Evolutionary conservation across 208 protist genomes (phyloP), one percentile per base, ranked within the genome.

Genomic region (Balamuthia mandrillaris): DNA sequence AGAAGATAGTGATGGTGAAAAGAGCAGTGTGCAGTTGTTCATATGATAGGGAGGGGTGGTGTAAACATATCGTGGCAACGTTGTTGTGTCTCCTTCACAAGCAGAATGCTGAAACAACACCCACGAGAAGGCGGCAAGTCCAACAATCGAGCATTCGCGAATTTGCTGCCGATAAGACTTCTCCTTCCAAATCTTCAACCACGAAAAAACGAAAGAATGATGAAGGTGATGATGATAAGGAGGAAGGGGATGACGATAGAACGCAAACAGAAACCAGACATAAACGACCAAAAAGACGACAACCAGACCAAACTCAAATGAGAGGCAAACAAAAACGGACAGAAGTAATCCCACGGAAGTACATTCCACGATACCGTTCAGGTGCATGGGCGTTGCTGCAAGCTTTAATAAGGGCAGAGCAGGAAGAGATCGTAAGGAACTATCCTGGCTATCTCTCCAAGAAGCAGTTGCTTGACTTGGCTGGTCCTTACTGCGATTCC

Each of bases 1-100:
- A 63, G 56, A 6, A 18, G 10, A 21, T 63, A 6, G 65, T 49
- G 33, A 27, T 27, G 9, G 65, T 75, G 10, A 42, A 9, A 18
- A 75, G 47, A 42, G 65, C 65, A 12, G 41, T 49, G 33, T 75
- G 65, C 33, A 27, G 29, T n/a, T 75, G 65, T 42, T 12, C 16
- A 47, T 27, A 75, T n/a, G 29, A 27, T 29, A 60, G 24, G 9
- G 37, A 75, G 33, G 65, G 65, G 6, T 75, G 65, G 65, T 75
- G 65, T 39, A 75, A 75, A 39, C 65, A 75, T 42, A 75, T 75
- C 16, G 24, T 75, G 12, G 65, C 65, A 6, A 75, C 65, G 9
- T 39, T 75, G 33, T 75, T 75, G 12, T 75, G 37, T 16, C 16
- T 75, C 24, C 24, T 9, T 60, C 7, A 33, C 65, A 42, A 60